A percentile compares a stretch with the other conserved stretches of the same genome.
phyloP scores from a whole-genome alignment of 805 yeast genomes.

The Candida quercuum region DNA sequence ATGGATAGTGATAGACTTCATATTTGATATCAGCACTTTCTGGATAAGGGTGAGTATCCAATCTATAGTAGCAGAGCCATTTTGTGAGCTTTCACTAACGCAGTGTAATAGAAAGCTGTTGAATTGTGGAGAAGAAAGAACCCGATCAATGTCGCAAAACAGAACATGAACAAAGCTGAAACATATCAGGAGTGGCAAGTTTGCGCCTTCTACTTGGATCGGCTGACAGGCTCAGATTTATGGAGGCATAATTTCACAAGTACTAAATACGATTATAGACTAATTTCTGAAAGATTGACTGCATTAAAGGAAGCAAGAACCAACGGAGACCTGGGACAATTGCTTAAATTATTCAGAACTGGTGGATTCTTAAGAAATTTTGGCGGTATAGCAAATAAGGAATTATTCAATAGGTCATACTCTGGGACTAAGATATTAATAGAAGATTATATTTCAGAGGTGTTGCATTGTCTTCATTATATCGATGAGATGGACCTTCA shows the following conservation, averaged over 20 bases:
- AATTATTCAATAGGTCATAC: conserved; percentile 74
- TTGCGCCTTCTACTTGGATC: conserved; percentile 44
- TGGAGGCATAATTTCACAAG: conserved; percentile 86
- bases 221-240: conserved; percentile 45
- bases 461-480: conserved; percentile 59
- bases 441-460: conserved; percentile 81
- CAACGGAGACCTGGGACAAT: conserved; percentile 43
- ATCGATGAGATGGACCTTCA: conserved; percentile 34
- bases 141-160: conserved; percentile 42
- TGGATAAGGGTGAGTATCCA: conserved; percentile 28
- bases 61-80: too few species aligned
- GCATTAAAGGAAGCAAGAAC: conserved; percentile 57
- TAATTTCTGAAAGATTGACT: conserved; percentile 71
- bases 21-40: conserved; percentile 36
- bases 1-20: conserved; percentile 35
- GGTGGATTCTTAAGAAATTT: conserved; percentile 84
- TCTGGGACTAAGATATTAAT: conserved; percentile 86
- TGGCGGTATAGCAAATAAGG: conserved; percentile 81
- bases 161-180: conserved; percentile 44
- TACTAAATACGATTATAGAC: conserved; percentile 73
- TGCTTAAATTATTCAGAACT: conserved; percentile 63
- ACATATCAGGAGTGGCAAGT: conserved; percentile 69
- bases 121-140: conserved; percentile 29
- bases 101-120: conserved; percentile 8
- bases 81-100: conserved; percentile 17